Percentiles rank a stretch among this genome's conserved stretches.
Evolutionary conservation across 768 basidiomycete genomes (phyloP).

Genomic region (Lyophyllum shimeji): DNA sequence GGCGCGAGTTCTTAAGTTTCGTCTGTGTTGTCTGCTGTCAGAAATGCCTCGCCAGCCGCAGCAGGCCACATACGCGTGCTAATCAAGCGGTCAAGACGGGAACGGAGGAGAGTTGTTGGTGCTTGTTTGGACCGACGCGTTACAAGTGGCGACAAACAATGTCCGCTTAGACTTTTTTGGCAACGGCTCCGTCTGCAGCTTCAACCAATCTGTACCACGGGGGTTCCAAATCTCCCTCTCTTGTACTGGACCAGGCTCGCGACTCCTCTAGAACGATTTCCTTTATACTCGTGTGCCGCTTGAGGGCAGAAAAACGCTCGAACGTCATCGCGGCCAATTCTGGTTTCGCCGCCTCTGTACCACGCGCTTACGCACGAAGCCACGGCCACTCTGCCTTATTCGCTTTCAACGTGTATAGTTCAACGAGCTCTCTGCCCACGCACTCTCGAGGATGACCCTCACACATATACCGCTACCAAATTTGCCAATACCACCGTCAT

Average conservation of each 20-base stretch:
- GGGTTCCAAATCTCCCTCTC: not conserved
- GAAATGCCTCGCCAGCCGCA: not conserved
- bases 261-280: not conserved
- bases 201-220: too few species aligned
- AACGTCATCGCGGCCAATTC: not conserved
- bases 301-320: not conserved
- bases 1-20: not conserved
- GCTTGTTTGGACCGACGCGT: not conserved
- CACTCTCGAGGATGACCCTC: constrained; percentile 27
- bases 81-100: constrained; percentile 8
- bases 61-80: constrained; percentile 2
- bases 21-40: not conserved
- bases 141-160: constrained; percentile 8
- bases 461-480: constrained; percentile 36
- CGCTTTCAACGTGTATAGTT: constrained; percentile 1
- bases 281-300: not conserved
- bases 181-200: not conserved
- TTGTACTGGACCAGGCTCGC: not conserved
- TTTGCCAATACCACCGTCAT: constrained; percentile 79
- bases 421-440: not conserved
- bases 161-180: not conserved
- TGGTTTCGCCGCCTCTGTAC: not conserved
- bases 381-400: not conserved
- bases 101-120: constrained; percentile 12
- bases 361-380: not conserved